phyloP scores from a whole-genome alignment of 2,329 filamentous ascomycete species.

The Fonsecaea nubica region DNA sequence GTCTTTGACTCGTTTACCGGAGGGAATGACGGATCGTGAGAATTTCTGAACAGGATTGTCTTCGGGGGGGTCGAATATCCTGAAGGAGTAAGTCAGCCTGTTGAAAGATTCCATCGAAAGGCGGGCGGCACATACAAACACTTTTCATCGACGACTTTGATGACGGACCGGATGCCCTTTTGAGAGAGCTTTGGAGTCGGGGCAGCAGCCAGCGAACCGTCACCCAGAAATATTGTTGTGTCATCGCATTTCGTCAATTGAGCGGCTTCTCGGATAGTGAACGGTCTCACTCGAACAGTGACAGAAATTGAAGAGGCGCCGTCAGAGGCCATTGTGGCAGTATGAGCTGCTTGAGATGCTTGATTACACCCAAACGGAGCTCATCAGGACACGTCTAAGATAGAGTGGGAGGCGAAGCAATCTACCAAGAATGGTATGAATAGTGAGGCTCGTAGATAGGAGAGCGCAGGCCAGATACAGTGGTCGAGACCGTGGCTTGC shows the following conservation, averaged over 20 bases:
- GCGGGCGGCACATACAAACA: slow-evolving; percentile 74
- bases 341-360: slow-evolving; percentile 15
- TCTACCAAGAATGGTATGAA: slow-evolving; percentile 1
- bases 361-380: slow-evolving; percentile 5
- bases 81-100: slow-evolving; percentile 49
- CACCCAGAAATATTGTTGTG: slow-evolving; percentile 89
- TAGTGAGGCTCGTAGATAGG: slow-evolving; percentile 10
- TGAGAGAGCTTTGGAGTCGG: slow-evolving; percentile 84
- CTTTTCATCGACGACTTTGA: slow-evolving; percentile 95
- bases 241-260: slow-evolving; percentile 81
- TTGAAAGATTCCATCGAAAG: background rate
- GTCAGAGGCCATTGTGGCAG: slow-evolving; percentile 49
- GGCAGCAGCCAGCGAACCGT: slow-evolving; percentile 88
- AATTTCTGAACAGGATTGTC: slow-evolving; percentile 91
- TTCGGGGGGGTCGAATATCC: slow-evolving; percentile 96
- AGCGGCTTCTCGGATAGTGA: slow-evolving; percentile 89
- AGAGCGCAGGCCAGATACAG: slow-evolving; percentile 17
- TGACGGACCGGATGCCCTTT: slow-evolving; percentile 85
- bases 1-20: slow-evolving; percentile 93
- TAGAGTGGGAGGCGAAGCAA: slow-evolving; percentile 2
- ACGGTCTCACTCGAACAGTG: slow-evolving; percentile 68
- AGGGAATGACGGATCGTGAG: slow-evolving; percentile 77
- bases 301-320: slow-evolving; percentile 59
- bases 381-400: slow-evolving; percentile 20
- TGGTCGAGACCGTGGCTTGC: slow-evolving; percentile 21